Evolutionary conservation across 495 filamentous ascomycete species (phyloP).

Genomic region (Xylaria flabelliformis): DNA sequence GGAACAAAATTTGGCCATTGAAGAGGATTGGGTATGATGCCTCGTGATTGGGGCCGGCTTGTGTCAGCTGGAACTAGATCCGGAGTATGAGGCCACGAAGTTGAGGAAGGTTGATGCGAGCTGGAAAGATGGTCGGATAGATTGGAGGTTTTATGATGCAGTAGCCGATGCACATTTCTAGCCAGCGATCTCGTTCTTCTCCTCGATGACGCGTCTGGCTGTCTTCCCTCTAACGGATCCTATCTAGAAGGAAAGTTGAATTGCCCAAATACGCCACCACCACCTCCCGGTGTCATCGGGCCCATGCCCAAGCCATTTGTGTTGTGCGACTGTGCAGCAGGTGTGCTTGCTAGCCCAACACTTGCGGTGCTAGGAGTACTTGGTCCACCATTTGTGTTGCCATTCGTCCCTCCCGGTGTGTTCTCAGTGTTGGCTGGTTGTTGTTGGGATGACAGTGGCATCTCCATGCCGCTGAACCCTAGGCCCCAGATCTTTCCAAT

Average conservation of each 20-base stretch:
- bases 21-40: conserved; percentile 22
- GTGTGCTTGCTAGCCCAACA: conserved; percentile 62
- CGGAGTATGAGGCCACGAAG: conserved; percentile 12
- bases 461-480: conserved; percentile 62
- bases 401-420: conserved; percentile 55
- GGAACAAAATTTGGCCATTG: conserved; percentile 19
- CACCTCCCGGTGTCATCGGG: conserved; percentile 72
- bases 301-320: conserved; percentile 60
- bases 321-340: conserved; percentile 63
- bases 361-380: conserved; percentile 72
- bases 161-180: conserved; percentile 6
- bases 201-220: conserved; percentile 5
- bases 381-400: conserved; percentile 65
- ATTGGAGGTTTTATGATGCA: neutral
- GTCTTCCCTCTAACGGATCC: conserved; percentile 28
- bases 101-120: conserved; percentile 8
- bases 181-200: conserved; percentile 18
- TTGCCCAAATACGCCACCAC: conserved; percentile 66
- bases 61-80: neutral
- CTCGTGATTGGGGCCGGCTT: conserved; percentile 17
- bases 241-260: conserved; percentile 57
- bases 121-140: neutral
- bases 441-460: conserved; percentile 34
- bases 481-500: conserved; percentile 89
- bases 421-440: conserved; percentile 37